These are phyloP conservation scores for Suillus alpinus DNA, from an alignment of 768 basidiomycete species.

Conservation along the genomic window DNA sequence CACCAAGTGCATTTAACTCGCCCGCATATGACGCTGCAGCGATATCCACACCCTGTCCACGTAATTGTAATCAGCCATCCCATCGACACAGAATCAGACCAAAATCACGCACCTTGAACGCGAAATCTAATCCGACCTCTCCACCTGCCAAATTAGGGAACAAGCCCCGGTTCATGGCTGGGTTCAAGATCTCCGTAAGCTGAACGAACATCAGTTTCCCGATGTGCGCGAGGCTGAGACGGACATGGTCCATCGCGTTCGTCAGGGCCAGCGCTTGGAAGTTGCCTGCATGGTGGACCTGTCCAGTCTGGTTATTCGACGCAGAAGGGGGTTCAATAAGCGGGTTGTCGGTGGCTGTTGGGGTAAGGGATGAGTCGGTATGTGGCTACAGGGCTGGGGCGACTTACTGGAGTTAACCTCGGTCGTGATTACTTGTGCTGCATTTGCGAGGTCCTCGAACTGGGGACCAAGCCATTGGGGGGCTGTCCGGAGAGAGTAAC, in stretches of 20 bases:
- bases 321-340: conserved; percentile 79
- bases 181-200: conserved; percentile 55
- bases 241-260: conserved; percentile 86
- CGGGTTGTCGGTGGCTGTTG: conserved; percentile 83
- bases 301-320: conserved; percentile 33
- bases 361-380: not conserved
- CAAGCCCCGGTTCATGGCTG: conserved; percentile 67
- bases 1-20: conserved; percentile 74
- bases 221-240: conserved; percentile 65
- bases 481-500: conserved; percentile 57
- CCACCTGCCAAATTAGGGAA: conserved; percentile 78
- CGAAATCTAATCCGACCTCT: conserved; percentile 80
- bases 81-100: not conserved
- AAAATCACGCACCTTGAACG: conserved; percentile 46
- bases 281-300: conserved; percentile 80
- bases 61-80: not conserved
- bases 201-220: conserved; percentile 71
- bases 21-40: conserved; percentile 77
- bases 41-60: conserved; percentile 65
- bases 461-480: conserved; percentile 88
- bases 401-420: conserved; percentile 82
- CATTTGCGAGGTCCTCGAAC: conserved; percentile 70
- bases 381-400: conserved; percentile 4
- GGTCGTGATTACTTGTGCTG: conserved; percentile 59
- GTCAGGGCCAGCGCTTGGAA: conserved; percentile 89